These are phyloP conservation scores for Tolypocladium nubicola DNA, from an alignment of 2,329 filamentous ascomycete genomes.

Conservation along the genomic window DNA sequence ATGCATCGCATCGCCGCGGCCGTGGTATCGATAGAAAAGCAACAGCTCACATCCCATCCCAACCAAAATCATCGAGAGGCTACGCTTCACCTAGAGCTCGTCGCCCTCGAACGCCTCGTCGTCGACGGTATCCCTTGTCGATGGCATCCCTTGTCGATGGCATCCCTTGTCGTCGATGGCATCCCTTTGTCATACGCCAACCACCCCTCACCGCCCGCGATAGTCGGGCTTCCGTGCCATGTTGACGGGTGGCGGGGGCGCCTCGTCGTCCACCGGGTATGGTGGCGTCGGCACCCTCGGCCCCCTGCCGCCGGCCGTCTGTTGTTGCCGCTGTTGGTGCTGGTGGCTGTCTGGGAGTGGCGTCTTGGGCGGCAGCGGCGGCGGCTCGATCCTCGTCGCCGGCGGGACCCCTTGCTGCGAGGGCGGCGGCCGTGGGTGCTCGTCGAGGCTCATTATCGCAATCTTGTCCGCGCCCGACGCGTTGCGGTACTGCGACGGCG, in stretches of 20 bases:
- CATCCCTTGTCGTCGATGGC: not conserved
- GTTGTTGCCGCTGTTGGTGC: slow-evolving; percentile 14
- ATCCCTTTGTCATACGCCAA: not conserved
- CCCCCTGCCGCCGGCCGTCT: slow-evolving; percentile 20
- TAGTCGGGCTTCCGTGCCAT: slow-evolving; percentile 78
- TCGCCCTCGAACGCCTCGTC: not conserved
- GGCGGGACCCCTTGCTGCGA: slow-evolving; percentile 20
- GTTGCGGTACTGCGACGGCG: slow-evolving; percentile 46
- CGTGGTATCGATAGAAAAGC: not conserved
- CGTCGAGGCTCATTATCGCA: slow-evolving; percentile 49
- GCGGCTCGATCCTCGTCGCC: slow-evolving; percentile 42
- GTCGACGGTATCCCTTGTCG: too few relatives aligned
- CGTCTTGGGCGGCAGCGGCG: slow-evolving; percentile 68
- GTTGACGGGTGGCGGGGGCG: slow-evolving; percentile 74
- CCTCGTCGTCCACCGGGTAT: slow-evolving; percentile 71
- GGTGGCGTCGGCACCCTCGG: slow-evolving; percentile 42
- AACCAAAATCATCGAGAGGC: not conserved
- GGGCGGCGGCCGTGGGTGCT: slow-evolving; percentile 33
- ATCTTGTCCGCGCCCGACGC: slow-evolving; percentile 59
- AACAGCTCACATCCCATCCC: not conserved
- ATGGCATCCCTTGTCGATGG: too few relatives aligned
- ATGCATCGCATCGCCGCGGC: not conserved
- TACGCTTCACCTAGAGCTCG: not conserved
- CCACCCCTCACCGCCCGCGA: slow-evolving; percentile 16
- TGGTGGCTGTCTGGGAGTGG: slow-evolving; percentile 45